phyloP scores from a whole-genome alignment of 2,329 filamentous ascomycete species.

The Colletotrichum sp. region DNA sequence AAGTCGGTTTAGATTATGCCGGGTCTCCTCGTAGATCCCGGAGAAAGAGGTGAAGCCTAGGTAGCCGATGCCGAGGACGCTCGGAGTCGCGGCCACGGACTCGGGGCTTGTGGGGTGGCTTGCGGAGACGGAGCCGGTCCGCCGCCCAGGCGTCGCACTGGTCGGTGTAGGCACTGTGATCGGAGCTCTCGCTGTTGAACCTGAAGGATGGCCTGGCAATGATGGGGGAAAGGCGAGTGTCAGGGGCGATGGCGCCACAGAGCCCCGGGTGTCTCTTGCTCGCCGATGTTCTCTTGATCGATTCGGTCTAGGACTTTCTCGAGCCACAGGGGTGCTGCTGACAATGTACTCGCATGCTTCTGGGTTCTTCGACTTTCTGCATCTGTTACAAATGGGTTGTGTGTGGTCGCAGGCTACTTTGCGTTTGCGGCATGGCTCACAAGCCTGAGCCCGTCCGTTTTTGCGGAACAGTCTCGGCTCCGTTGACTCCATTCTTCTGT shows the following conservation, averaged over 20 bases:
- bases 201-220: not conserved
- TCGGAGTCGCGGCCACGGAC: not conserved
- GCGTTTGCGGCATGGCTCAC: slow-evolving; percentile 43
- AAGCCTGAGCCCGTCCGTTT: slow-evolving; percentile 23
- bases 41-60: slow-evolving; percentile 51
- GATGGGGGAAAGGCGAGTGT: not conserved
- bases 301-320: not conserved
- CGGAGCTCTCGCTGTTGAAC: not conserved
- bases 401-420: slow-evolving; percentile 49
- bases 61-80: slow-evolving; percentile 36
- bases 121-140: slow-evolving; percentile 10
- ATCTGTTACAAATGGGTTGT: slow-evolving; percentile 44
- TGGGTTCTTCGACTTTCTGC: slow-evolving; percentile 36
- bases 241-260: not conserved
- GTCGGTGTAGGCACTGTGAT: not conserved
- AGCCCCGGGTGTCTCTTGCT: not conserved
- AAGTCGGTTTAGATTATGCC: slow-evolving; percentile 40
- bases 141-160: not conserved
- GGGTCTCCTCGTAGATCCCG: slow-evolving; percentile 46
- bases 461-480: slow-evolving; percentile 9
- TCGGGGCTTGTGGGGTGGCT: slow-evolving; percentile 16
- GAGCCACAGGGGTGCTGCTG: not conserved
- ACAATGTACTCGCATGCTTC: slow-evolving; percentile 40
- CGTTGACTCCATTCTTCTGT: not conserved
- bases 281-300: not conserved